A percentile compares a stretch with the other conserved stretches of the same genome.
These are phyloP conservation scores for Populus davidiana DNA, from an alignment of 345 rosid genomes.

Conservation along the genomic window DNA sequence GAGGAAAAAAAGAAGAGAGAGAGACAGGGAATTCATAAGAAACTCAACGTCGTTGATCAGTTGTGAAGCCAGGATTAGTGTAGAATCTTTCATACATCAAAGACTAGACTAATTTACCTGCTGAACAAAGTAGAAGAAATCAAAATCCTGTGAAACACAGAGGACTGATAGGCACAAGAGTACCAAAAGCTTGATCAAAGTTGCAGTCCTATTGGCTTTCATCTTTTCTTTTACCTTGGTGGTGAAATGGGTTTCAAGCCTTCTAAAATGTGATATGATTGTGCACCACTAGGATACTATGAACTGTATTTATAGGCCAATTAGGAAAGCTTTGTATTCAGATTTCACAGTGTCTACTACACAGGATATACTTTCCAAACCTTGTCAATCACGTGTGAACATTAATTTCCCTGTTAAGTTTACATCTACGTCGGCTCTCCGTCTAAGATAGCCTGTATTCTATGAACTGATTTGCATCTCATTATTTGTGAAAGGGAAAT, in stretches of 20 bases:
- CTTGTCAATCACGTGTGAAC: not conserved
- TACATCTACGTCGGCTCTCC: not conserved
- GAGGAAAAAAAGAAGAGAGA: not conserved
- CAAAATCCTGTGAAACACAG: constrained; percentile 60
- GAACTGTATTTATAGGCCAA: constrained; percentile 14
- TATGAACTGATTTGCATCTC: not conserved
- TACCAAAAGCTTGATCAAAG: constrained; percentile 33
- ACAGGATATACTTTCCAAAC: constrained; percentile 13
- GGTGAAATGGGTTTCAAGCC: not conserved
- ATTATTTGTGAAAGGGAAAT: not conserved
- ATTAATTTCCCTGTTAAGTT: not conserved
- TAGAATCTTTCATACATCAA: not conserved
- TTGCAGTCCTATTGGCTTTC: constrained; percentile 15
- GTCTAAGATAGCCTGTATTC: not conserved
- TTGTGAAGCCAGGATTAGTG: not conserved
- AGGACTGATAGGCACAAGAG: constrained; percentile 33
- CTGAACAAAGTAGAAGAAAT: constrained; percentile 96
- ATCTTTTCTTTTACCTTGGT: constrained; percentile 19
- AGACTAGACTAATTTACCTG: constrained; percentile 43
- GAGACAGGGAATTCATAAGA: not conserved
- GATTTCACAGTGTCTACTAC: not conserved
- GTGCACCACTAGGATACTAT: not conserved
- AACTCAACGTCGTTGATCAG: not conserved
- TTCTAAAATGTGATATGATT: not conserved
- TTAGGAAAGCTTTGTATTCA: constrained; percentile 13